Percentiles rank a stretch among this genome's conserved stretches.
Evolutionary conservation across 2,329 filamentous ascomycete species (phyloP).

Genomic region (Microdochium trichocladiopsis): DNA sequence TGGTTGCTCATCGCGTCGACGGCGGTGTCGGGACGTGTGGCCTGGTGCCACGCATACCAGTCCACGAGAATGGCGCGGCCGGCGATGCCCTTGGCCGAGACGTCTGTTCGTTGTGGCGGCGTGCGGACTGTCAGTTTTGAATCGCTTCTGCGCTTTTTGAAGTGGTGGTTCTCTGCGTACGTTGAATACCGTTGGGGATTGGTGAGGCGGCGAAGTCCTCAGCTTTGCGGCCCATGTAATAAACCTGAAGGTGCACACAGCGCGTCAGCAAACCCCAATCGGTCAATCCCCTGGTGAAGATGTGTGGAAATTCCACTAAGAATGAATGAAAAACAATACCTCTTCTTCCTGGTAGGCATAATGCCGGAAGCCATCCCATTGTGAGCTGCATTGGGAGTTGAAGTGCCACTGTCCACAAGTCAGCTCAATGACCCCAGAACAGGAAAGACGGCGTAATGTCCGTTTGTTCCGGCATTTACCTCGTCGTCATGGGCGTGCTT

Average conservation of each 20-base stretch:
- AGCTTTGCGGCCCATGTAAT: background rate
- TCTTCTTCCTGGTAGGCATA: constrained; percentile 11
- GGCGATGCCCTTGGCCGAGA: constrained; percentile 23
- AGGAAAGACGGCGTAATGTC: too few species aligned
- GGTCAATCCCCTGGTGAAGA: too few species aligned
- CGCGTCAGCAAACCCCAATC: too few species aligned
- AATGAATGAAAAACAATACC: background rate
- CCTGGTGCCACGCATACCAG: constrained; percentile 26
- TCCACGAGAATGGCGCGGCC: constrained; percentile 31
- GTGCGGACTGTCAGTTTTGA: background rate
- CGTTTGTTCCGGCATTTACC: too few species aligned
- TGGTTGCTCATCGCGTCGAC: constrained; percentile 10
- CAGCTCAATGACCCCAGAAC: too few species aligned
- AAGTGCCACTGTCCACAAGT: constrained; percentile 47
- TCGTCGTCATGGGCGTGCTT: constrained; percentile 27
- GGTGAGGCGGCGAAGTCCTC: background rate
- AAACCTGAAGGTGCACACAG: too few species aligned
- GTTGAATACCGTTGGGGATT: background rate
- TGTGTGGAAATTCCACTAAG: background rate
- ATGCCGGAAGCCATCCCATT: constrained; percentile 27
- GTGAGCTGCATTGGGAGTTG: constrained; percentile 9
- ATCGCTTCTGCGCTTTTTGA: background rate
- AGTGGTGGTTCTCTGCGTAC: background rate
- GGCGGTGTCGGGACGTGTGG: constrained; percentile 19
- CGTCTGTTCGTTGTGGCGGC: background rate